phyloP scores from a whole-genome alignment of 805 yeast genomes.

The Komagataella populi region DNA sequence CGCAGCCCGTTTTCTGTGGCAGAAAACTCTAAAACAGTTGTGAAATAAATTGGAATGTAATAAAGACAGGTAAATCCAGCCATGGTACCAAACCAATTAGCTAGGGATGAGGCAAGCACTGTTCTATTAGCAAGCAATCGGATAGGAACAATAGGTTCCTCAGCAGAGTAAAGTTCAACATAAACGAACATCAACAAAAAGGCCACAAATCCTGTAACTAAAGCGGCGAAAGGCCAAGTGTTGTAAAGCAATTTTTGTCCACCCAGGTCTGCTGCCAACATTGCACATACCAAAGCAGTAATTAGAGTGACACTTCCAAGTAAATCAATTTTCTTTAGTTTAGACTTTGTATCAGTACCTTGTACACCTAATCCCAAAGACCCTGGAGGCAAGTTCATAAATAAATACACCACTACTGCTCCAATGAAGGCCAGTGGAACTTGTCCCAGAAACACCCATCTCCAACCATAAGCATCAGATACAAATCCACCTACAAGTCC shows the following conservation, averaged over 20 bases:
- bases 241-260: slow-evolving; percentile 31
- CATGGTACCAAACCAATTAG: slow-evolving; percentile 50
- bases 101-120: slow-evolving; percentile 47
- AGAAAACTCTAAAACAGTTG: slow-evolving; percentile 37
- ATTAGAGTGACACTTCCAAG: slow-evolving; percentile 33
- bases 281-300: slow-evolving; percentile 25
- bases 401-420: slow-evolving; percentile 21
- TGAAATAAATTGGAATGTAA: slow-evolving; percentile 48
- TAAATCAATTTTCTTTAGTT: slow-evolving; percentile 44
- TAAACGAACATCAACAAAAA: slow-evolving; percentile 28
- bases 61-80: slow-evolving; percentile 30
- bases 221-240: slow-evolving; percentile 19
- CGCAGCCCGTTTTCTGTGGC: slow-evolving; percentile 48
- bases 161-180: slow-evolving; percentile 25
- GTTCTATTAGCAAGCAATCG: slow-evolving; percentile 41
- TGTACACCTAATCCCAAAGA: slow-evolving; percentile 18
- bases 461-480: slow-evolving; percentile 48
- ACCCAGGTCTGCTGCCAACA: slow-evolving; percentile 39
- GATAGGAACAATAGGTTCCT: slow-evolving; percentile 53
- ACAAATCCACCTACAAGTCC: slow-evolving; percentile 52
- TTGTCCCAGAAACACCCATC: slow-evolving; percentile 45
- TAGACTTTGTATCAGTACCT: slow-evolving; percentile 28
- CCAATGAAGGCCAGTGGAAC: slow-evolving; percentile 37
- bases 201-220: slow-evolving; percentile 18
- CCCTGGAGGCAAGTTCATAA: slow-evolving; percentile 30